Conservation (phyloP, 441 rosid genomes). For the Macaranga tanarius region DNA sequence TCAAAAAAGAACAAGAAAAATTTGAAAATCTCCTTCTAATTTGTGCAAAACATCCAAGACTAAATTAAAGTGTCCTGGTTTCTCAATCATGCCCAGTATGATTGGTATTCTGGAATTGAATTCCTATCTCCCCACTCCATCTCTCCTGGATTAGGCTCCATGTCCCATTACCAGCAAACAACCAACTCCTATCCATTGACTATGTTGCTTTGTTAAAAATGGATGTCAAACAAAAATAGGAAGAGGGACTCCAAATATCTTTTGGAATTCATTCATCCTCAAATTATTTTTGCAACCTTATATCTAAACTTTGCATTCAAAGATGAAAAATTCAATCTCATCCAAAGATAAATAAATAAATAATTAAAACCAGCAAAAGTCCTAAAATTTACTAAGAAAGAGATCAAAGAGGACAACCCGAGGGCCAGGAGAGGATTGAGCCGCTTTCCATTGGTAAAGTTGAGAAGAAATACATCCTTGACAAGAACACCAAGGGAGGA, state of each 20-base stretch:
- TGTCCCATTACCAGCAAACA: background rate
- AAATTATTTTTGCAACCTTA: no score
- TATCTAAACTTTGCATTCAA: no score
- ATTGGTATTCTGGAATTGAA: background rate
- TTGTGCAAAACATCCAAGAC: no score
- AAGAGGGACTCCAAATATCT: background rate
- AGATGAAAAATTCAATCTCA: background rate
- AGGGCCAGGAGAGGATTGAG: conserved; percentile 72
- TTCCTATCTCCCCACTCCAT: background rate
- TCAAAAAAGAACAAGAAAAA: background rate
- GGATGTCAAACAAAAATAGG: no score
- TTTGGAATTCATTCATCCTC: no score
- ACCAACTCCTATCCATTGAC: background rate
- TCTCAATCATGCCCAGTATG: background rate
- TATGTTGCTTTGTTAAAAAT: no score
- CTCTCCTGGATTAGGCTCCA: no score
- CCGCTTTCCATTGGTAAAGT: conserved; percentile 51
- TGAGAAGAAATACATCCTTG: conserved; percentile 64
- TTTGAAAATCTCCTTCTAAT: no score
- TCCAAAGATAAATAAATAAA: background rate
- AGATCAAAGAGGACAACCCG: conserved; percentile 45
- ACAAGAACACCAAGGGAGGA: conserved; percentile 87
- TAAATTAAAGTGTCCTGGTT: no score
- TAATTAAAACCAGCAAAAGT: no score
- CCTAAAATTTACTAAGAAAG: background rate